Evolutionary conservation across 176 grass and related monocot genomes (phyloP), one percentile per base, ranked within the genome.

Genomic region (Eleusine indica): DNA sequence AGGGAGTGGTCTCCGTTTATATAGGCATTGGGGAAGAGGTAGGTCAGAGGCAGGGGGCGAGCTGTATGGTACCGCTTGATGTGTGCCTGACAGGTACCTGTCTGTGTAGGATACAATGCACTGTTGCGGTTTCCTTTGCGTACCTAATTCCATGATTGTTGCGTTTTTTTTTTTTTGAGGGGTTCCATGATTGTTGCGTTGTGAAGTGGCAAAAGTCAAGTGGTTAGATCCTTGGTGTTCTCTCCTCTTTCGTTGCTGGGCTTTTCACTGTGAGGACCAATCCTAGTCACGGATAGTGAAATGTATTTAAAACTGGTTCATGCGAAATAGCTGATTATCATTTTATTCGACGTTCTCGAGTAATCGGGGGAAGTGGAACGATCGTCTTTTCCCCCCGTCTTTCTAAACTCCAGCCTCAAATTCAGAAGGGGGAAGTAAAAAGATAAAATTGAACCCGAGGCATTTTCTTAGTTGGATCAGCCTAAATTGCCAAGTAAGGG

Each of bases 21-120:
- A 85, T 89, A 89, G 70, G 76, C 76, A 84, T 80, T 48, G 75
- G 67, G 0, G 22, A 53, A 29, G 60, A 28, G 56, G 56, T 21
- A 8, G 53, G 16, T 56, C 53, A 56, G 53, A 58, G 5, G 38
- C 3, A 4, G 7, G 22, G 10, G 30, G 40, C 9, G 19, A 42
- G n/a, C 17, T 41, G 14, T 12, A 48, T 57, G 41, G 29, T 54
- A 67, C 61, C 37, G 56, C 56, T 70, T 13, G 74, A 44, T 43
- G 35, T 7, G 51, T 87, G 65, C 68, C 16, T 72, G 81, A 79
- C 68, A 58, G 81, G 39, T 74, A 66, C 60, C 75, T 70, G 41
- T 47, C 16, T 5, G 63, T 37, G 13, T 15, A 37, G 58, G 76
- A 80, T 80, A 58, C 70, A 73, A 6, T 80, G 60, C 70, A 80